Conservation (phyloP, 371 early-diverging fungal species). For the Mucor racemosus region DNA sequence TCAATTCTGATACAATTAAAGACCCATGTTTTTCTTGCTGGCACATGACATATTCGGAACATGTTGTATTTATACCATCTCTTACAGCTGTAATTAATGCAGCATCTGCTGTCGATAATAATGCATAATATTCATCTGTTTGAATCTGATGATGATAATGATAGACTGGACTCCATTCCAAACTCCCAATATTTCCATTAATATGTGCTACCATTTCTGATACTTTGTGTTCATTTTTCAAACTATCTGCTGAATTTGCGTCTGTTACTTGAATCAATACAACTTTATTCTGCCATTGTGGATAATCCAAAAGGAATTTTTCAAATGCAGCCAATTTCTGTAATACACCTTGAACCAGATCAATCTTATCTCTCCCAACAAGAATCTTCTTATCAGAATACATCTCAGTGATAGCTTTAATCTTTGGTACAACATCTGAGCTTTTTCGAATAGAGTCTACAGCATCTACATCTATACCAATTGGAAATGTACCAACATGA, state of each 20-base stretch:
- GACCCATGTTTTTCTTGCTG: slow-evolving; percentile 91
- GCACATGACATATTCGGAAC: slow-evolving; percentile 97
- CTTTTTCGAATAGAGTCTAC: slow-evolving; percentile 45
- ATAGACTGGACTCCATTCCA: slow-evolving; percentile 94
- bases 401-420: slow-evolving; percentile 77
- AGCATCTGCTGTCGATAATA: slow-evolving; percentile 93
- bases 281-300: slow-evolving; percentile 82
- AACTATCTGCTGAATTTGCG: slow-evolving; percentile 50
- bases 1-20: slow-evolving; percentile 97
- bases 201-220: slow-evolving; percentile 88
- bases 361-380: slow-evolving; percentile 97
- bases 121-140: slow-evolving; percentile 91
- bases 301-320: slow-evolving; percentile 85
- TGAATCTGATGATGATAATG: slow-evolving; percentile 95
- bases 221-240: slow-evolving; percentile 69
- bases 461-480: slow-evolving; percentile 88
- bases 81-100: slow-evolving; percentile 92
- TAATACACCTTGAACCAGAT: slow-evolving; percentile 96
- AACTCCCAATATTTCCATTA: slow-evolving; percentile 92
- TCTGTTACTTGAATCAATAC: slow-evolving; percentile 85
- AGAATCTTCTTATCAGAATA: slow-evolving; percentile 94
- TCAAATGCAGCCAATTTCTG: slow-evolving; percentile 96
- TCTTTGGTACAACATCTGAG: slow-evolving; percentile 66
- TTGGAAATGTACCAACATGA: slow-evolving; percentile 91
- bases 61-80: slow-evolving; percentile 99